Base-by-base conservation (phyloP, 2,329 filamentous ascomycete genomes). In the Fusarium tricinctum region DNA sequence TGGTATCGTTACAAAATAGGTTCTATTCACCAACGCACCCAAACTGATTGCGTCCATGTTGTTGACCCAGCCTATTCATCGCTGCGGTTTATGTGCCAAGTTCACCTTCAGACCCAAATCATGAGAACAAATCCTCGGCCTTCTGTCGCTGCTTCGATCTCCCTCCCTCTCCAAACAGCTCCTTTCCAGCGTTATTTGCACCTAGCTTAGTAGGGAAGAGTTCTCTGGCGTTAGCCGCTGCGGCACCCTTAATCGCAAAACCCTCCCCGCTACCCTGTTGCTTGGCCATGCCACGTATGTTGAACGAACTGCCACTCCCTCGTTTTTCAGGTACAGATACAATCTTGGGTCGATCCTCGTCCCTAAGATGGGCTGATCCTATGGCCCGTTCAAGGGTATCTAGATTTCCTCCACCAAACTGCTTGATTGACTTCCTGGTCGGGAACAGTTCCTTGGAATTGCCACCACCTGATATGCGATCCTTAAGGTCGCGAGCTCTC, bases 51-150 rank as follows among this genome's bases (percentile, higher is more conserved):
- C 42, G 38, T 60, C 55, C 53, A 35, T 52, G 42, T 53, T 40
- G 30, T 50, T 43, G 45, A 26, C 59, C 54, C 39, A 61, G 39
- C 23, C 39, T 23, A 39, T 32, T 40, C 20, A 22, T 46, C 52
- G 33, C 42, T 45, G 23, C 50, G 32, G 39, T 57, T 40, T 39
- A 48, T 51, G 39, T 38, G 19, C 42, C 28, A 35, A 40, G 28
- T 38, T 38, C 20, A 6, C 22, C 15, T 19, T 53, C 92, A 62
- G 84, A 82, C 26, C 26, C 10, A 6, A 15, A n/a, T 44, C 59
- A 93, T 64, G 85, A 83, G 75, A 93, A 94, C 67, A 92, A 81
- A 79, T 94, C 92, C 72, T 92, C 90, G 0, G 92, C 92, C 74
- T 83, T 89, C 71, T 90, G 87, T 68, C 92, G 86, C 65, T 78